Evolutionary conservation across 495 filamentous ascomycete species (phyloP), one percentile per base, ranked within the genome.

Genomic region (Trichoderma virens): DNA sequence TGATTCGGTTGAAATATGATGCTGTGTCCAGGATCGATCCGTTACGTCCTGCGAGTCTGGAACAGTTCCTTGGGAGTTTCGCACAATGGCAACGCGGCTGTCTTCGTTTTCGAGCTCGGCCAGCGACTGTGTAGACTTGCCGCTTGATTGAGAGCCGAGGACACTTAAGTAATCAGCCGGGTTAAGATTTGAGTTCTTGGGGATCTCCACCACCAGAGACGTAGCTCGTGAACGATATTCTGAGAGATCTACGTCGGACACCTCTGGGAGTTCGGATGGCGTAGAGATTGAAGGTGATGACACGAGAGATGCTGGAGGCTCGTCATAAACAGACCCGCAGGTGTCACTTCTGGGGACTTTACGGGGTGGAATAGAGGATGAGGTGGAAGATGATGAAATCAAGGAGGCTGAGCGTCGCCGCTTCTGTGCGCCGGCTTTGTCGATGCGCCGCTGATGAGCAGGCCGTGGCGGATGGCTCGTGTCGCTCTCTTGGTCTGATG

Each of bases 81-180:
- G 32, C 20, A 39, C n/a, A 11, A 64, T 28, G 30, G 62, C 23
- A 18, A 64, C n/a, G 7, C 31, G 43, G 16, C 31, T 25, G 31
- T 59, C 62, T 5, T 59, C 16, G 8, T 11, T 32, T 23, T 64
- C 62, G 18, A 32, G 62, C 2, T 31, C 32, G 34, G 43, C 32
- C 6, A 64, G 27, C 5, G 45, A 39, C 45, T 59, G 62, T 2
- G 28, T 27, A 1, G 62, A 59, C 5, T 38, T 45, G 43, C 30
- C 16, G 6, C 28, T 51, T 14, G 43, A 56, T 6, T 64, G 41
- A 27, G 43, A 34, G 5, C 43, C 27, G 7, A 56, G 16, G 14
- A 64, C 47, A 23, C 62, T 64, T 30, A 43, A n/a, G 25, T 64
- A 64, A 20, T 64, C 62, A 35, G 43, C 30, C 30, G 9, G 27